Base-by-base conservation (phyloP, 129 eudicot genomes). In the Silybum marianum region DNA sequence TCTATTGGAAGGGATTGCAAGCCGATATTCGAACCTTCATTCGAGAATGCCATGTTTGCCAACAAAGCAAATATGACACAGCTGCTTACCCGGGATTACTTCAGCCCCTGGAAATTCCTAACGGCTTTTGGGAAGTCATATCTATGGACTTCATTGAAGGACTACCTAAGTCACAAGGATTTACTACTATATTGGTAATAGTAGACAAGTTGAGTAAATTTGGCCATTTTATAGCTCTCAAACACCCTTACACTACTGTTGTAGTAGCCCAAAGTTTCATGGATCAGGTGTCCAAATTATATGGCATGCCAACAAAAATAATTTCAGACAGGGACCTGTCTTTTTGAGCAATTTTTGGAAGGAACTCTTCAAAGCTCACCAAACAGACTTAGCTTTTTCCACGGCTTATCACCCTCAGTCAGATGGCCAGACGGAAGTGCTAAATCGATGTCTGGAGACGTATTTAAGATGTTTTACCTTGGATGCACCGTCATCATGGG, bases 81-180 rank as follows among this genome's bases (percentile, higher is more conserved):
- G 32, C 26, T 19, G 74, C 80, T 18, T 73, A 22, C 21, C 80
- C 80, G 0, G 85, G 80, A 0, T 6, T 34, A 25, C 67, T 81
- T 0, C 76, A 81, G 19, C 84, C 84, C 4, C 13, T 72, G 14
- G 71, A 70, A 2, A 72, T 72, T 30, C 80, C 80, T 0, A 34
- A 54, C 4, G 9, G 23, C 1, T 23, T 60, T 1, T 81, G 80
- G 85, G 62, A 4, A 7, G 80, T 62, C 7, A 81, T 81, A 2
- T 39, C 75, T 4, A 73, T 81, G 80, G 85, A 81, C 40, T 81
- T 81, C 26, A 58, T 81, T 1, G 77, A 72, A 23, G 84, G 78
- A 19, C 28, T 80, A 9, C 80, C 85, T 1, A 26, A 24, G 4
- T 80, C 79, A 13, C 10, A 13, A 1, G 60, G 62, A 1, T 71